Evolutionary conservation across 345 rosid species (phyloP).

Genomic region (Corchorus olitorius): DNA sequence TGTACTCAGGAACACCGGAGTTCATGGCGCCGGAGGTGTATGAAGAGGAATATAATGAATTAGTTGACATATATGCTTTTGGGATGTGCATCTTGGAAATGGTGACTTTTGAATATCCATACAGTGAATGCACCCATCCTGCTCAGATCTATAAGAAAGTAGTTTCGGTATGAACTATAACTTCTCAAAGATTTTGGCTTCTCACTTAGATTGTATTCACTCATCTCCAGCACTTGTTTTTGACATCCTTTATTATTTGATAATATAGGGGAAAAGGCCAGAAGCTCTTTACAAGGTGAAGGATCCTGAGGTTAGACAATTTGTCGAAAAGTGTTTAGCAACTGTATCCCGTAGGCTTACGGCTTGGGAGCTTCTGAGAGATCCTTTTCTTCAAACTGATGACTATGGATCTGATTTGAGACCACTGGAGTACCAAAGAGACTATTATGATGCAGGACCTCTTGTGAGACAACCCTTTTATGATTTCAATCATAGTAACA

Average conservation of each 20-base stretch:
- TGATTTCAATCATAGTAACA: constrained; percentile 25
- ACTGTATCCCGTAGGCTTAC: constrained; percentile 74
- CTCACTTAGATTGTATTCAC: neutral
- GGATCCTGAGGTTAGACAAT: constrained; percentile 79
- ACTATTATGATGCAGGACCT: constrained; percentile 44
- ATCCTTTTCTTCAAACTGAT: constrained; percentile 74
- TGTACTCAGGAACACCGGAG: constrained; percentile 84
- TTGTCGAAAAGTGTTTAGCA: constrained; percentile 94
- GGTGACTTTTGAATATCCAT: constrained; percentile 95
- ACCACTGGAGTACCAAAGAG: constrained; percentile 41
- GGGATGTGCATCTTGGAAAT: constrained; percentile 98
- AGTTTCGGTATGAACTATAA: constrained; percentile 57
- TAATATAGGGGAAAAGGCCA: constrained; percentile 75
- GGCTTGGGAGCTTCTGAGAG: constrained; percentile 80
- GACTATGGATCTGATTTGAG: constrained; percentile 44
- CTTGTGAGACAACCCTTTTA: constrained; percentile 52
- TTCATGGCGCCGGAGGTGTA: constrained; percentile 99
- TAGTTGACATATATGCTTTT: constrained; percentile 93
- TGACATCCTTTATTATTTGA: constrained; percentile 20
- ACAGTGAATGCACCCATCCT: constrained; percentile 93
- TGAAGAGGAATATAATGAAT: constrained; percentile 92
- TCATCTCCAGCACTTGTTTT: constrained; percentile 3
- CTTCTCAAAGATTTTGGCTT: neutral
- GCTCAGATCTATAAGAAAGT: constrained; percentile 99
- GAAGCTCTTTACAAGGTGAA: constrained; percentile 78